phyloP scores from a whole-genome alignment of 768 basidiomycete species.

The Mrakia frigida region DNA sequence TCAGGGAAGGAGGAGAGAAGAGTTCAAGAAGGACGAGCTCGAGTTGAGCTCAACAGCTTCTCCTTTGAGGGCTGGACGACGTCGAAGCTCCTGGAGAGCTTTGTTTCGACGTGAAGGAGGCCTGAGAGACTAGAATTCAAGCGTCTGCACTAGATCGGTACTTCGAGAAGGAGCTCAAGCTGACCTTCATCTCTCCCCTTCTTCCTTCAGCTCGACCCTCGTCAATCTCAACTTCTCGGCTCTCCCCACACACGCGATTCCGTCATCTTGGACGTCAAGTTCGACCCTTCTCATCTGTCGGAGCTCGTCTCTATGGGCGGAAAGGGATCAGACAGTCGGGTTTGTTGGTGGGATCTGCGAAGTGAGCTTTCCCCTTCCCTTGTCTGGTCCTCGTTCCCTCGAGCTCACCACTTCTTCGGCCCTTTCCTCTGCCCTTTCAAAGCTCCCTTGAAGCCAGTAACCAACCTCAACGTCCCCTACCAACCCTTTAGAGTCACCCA shows the following conservation, averaged over 20 bases:
- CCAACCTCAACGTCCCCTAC: slow-evolving; percentile 5
- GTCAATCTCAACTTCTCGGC: slow-evolving; percentile 10
- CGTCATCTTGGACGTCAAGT: slow-evolving; percentile 18
- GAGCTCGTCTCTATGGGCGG: slow-evolving; percentile 26
- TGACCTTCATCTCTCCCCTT: not conserved
- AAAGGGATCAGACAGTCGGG: not conserved
- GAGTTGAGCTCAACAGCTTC: not conserved
- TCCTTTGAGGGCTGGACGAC: not conserved
- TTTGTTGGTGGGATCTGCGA: slow-evolving; percentile 23
- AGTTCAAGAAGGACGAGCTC: not conserved
- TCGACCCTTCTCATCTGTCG: slow-evolving; percentile 7
- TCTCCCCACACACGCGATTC: slow-evolving; percentile 17
- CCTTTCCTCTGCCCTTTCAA: not conserved
- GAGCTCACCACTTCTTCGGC: not conserved
- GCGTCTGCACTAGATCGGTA: not conserved
- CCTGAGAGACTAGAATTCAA: not conserved
- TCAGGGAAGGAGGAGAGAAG: not conserved
- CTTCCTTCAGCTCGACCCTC: slow-evolving; percentile 10
- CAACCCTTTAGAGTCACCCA: slow-evolving; percentile 13
- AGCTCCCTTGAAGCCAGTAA: slow-evolving; percentile 6
- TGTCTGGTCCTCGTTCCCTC: not conserved
- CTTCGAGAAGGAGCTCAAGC: not conserved
- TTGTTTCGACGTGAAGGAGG: not conserved
- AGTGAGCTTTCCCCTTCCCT: not conserved
- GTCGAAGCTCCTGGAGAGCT: too few relatives aligned